Base-by-base conservation (phyloP, 2,329 filamentous ascomycete species). In the Diaporthe citrichinensis region DNA sequence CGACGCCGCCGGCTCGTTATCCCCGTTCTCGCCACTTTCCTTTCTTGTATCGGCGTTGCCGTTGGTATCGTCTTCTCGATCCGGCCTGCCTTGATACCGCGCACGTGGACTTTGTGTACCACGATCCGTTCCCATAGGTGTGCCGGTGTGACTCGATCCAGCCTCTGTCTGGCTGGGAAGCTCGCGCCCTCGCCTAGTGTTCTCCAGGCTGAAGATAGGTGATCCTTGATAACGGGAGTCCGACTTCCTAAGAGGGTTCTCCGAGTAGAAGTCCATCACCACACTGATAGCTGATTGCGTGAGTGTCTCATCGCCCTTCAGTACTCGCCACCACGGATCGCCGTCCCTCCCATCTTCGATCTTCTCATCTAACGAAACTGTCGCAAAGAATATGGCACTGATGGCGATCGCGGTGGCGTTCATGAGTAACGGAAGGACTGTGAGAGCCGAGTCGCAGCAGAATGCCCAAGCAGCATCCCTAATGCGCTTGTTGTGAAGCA, bases 381-480 rank as follows among this genome's bases (percentile, higher is more conserved):
- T 94, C 8, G 94, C 95, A 76, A 96, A 97, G 85, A 97, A 98
- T 36, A 99, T 90, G 25, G 95, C 93, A 36, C 92, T 93, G 44
- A 96, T 94, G 23, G 96, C 95, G 72, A 98, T 94, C 53, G 95
- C 94, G 55, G 92, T 91, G 23, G 95, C 91, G 28, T 92, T 91
- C 83, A 96, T 94, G 41, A 97, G 88, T 4, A 99, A 89, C 76
- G 96, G 97, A 67, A 98, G 88, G 55, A 93, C 91, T 0, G 96
- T 98, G 76, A 96, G 91, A 78, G 92, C 94, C 28, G 94, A 94
- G 84, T 99, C 97, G 82, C 97, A 98, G 78, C 98, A 92, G 81
- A 98, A 98, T 0, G 95, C 94, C 95, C 97, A 98, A 1, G 95
- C 94, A 0, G 94, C 92, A 84, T 98, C 96, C 73, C 96, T 91